Evolutionary conservation across 441 rosid species (phyloP).

Genomic region (Populus hybrid): DNA sequence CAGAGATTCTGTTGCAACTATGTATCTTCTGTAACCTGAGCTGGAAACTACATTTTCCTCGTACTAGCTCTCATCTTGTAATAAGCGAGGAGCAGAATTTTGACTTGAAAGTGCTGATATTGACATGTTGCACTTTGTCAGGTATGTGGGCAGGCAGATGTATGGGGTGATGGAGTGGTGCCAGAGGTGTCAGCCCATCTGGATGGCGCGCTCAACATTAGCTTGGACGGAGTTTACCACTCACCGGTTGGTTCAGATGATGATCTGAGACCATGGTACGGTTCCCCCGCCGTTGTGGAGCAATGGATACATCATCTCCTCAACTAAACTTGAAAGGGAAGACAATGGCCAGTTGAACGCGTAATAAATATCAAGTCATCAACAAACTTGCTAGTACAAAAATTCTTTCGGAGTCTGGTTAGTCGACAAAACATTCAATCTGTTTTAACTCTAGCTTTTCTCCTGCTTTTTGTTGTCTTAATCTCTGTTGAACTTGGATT

Average conservation of each 20-base stretch:
- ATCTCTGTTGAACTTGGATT: not conserved
- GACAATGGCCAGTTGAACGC: not conserved
- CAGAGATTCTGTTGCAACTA: not conserved
- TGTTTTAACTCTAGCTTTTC: not conserved
- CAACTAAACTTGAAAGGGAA: conserved; percentile 15
- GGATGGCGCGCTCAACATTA: conserved; percentile 76
- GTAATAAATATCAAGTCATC: not conserved
- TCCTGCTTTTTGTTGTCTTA: not conserved
- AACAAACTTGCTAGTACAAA: not conserved
- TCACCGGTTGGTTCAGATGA: conserved; percentile 90
- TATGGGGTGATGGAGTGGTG: conserved; percentile 98
- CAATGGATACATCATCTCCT: conserved; percentile 81
- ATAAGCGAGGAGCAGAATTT: not conserved
- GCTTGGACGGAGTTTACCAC: conserved; percentile 80
- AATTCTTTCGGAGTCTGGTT: not conserved
- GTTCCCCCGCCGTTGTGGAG: conserved; percentile 64
- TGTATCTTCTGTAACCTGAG: not conserved
- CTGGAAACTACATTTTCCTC: not conserved
- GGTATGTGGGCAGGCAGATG: conserved; percentile 88
- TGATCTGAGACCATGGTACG: conserved; percentile 75
- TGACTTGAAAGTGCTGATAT: not conserved
- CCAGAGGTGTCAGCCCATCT: conserved; percentile 84
- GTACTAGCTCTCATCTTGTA: not conserved
- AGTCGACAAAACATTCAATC: not conserved
- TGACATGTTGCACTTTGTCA: conserved; percentile 16